phyloP scores from a whole-genome alignment of 352 stramenopile genomes.

The Globisporangium canariense region DNA sequence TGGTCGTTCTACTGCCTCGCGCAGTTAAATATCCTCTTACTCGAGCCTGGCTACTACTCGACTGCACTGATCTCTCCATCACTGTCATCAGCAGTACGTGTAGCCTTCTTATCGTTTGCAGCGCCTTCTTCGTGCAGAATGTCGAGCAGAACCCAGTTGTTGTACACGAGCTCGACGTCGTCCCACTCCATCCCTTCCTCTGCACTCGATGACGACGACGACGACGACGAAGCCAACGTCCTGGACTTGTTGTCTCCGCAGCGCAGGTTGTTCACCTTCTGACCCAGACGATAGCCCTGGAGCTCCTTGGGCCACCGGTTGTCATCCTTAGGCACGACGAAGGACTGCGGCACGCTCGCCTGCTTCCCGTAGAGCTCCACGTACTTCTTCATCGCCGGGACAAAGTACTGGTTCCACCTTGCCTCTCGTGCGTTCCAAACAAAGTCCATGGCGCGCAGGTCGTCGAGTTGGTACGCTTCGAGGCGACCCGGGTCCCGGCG shows the following conservation, averaged over 20 bases:
- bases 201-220: neutral
- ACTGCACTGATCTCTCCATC: neutral
- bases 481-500: constrained; percentile 27
- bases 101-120: neutral
- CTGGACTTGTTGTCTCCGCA: constrained; percentile 13
- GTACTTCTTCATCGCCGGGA: constrained; percentile 31
- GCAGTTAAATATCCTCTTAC: neutral
- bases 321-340: constrained; percentile 33
- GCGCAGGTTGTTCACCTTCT: constrained; percentile 47
- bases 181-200: constrained; percentile 20
- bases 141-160: constrained; percentile 42
- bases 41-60: neutral
- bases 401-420: constrained; percentile 37
- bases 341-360: constrained; percentile 32
- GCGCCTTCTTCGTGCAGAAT: constrained; percentile 24
- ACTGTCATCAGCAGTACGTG: too few species aligned
- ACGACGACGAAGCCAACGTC: too few species aligned
- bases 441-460: constrained; percentile 29
- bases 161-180: constrained; percentile 38
- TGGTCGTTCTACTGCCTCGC: neutral
- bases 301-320: constrained; percentile 25
- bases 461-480: constrained; percentile 29
- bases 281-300: constrained; percentile 32
- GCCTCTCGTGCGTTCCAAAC: constrained; percentile 32
- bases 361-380: constrained; percentile 23